These are phyloP conservation scores for Chlorella sp. DNA, from an alignment of 139 green algal genomes.

Conservation along the genomic window DNA sequence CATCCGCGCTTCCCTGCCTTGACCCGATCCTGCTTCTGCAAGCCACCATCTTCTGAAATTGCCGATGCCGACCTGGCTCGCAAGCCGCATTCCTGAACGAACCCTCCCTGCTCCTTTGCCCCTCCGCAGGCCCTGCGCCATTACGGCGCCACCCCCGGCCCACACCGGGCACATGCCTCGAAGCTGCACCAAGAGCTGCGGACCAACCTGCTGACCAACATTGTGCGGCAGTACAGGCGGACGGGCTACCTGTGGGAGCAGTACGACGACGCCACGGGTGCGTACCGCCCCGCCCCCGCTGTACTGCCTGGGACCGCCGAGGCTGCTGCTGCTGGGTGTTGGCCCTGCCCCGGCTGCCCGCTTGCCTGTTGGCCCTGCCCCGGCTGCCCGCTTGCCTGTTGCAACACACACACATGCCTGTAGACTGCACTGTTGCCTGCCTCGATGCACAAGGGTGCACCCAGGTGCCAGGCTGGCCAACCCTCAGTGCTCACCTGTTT, in stretches of 20 bases:
- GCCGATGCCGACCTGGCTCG: too few relatives aligned
- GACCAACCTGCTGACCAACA: constrained; percentile 67
- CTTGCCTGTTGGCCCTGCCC: not conserved
- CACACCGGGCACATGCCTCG: constrained; percentile 39
- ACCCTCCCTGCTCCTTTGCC: not conserved
- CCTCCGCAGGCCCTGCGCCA: constrained; percentile 50
- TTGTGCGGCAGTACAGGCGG: constrained; percentile 75
- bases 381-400: not conserved
- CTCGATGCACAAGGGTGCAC: too few relatives aligned
- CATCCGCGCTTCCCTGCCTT: too few relatives aligned
- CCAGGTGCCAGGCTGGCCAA: too few relatives aligned
- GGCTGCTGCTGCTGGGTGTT: not conserved
- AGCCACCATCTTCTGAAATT: too few relatives aligned
- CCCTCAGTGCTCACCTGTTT: too few relatives aligned
- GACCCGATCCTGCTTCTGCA: too few relatives aligned
- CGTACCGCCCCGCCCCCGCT: not conserved
- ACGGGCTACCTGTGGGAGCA: constrained; percentile 93
- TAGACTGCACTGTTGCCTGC: too few relatives aligned
- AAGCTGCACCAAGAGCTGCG: constrained; percentile 65
- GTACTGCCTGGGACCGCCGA: not conserved
- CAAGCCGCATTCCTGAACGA: too few relatives aligned
- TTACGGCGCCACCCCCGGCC: constrained; percentile 52
- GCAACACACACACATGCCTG: not conserved
- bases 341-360: not conserved
- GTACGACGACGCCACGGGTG: constrained; percentile 25